Percentiles rank a stretch among this genome's conserved stretches.
Conservation (phyloP, 306 rosid genomes). For the Sicyos edulis region DNA sequence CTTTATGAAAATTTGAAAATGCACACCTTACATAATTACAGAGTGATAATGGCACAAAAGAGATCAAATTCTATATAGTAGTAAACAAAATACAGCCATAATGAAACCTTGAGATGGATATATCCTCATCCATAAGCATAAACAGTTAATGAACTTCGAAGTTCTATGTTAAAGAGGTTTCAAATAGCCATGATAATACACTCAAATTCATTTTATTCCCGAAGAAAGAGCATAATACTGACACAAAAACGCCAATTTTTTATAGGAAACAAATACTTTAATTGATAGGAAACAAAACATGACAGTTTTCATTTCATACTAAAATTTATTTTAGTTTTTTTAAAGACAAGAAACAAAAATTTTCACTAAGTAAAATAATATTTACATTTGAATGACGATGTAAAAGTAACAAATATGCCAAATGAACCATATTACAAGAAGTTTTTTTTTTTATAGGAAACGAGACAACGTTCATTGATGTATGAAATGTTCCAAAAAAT, state of each 20-base stretch:
- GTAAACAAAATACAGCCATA: slow-evolving; percentile 12
- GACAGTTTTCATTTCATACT: no score
- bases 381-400: no score
- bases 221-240: background rate
- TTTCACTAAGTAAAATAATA: no score
- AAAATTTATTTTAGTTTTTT: no score
- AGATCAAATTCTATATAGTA: background rate
- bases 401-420: no score
- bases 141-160: slow-evolving; percentile 13
- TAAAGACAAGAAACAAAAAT: no score
- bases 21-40: slow-evolving; percentile 4
- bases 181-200: background rate
- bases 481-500: no score
- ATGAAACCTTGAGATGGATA: slow-evolving; percentile 11
- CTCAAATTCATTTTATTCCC: background rate
- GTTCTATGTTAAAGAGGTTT: slow-evolving; percentile 15
- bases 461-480: no score
- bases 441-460: no score
- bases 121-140: background rate
- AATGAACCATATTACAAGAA: no score
- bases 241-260: background rate
- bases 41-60: slow-evolving; percentile 11
- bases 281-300: background rate
- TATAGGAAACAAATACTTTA: no score
- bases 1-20: background rate